A percentile compares a stretch with the other conserved stretches of the same genome.
Evolutionary conservation across 192 early-diverging fungal genomes (phyloP).

Genomic region (Backusella mclennaniae): DNA sequence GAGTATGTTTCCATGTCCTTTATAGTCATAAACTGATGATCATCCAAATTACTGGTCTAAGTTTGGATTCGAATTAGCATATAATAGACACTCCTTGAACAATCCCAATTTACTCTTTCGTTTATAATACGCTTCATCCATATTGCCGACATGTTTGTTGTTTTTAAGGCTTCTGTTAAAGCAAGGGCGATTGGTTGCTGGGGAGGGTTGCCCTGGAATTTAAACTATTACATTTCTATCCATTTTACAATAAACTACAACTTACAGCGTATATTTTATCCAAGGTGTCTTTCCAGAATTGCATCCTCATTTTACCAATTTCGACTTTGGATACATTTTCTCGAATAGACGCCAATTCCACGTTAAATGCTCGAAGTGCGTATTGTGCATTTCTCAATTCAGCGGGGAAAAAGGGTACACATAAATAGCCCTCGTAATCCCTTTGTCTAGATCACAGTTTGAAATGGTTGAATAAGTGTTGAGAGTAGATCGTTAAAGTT

Average conservation of each 20-base stretch:
- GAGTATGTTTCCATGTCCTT: conserved; percentile 84
- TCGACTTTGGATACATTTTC: conserved; percentile 66
- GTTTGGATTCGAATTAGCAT: not conserved
- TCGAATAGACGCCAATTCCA: conserved; percentile 79
- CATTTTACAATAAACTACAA: not conserved
- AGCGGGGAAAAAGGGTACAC: conserved; percentile 74
- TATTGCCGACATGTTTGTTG: conserved; percentile 59
- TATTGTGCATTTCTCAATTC: conserved; percentile 64
- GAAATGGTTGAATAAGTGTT: not conserved
- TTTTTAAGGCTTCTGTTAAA: conserved; percentile 60
- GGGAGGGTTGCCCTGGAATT: conserved; percentile 54
- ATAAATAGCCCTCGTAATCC: conserved; percentile 81
- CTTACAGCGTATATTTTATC: conserved; percentile 61
- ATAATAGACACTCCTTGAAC: not conserved
- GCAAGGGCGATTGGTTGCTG: conserved; percentile 76
- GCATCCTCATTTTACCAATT: conserved; percentile 78
- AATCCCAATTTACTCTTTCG: conserved; percentile 47
- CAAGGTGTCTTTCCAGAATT: conserved; percentile 89
- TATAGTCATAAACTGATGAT: conserved; percentile 66
- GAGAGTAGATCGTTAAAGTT: too few species aligned
- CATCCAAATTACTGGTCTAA: conserved; percentile 57
- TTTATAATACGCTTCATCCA: conserved; percentile 82
- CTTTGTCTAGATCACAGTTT: conserved; percentile 35
- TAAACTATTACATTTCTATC: not conserved
- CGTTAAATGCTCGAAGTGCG: conserved; percentile 86